These are phyloP conservation scores for Penicillium chermesinum DNA, from an alignment of 495 filamentous ascomycete genomes.

Conservation along the genomic window DNA sequence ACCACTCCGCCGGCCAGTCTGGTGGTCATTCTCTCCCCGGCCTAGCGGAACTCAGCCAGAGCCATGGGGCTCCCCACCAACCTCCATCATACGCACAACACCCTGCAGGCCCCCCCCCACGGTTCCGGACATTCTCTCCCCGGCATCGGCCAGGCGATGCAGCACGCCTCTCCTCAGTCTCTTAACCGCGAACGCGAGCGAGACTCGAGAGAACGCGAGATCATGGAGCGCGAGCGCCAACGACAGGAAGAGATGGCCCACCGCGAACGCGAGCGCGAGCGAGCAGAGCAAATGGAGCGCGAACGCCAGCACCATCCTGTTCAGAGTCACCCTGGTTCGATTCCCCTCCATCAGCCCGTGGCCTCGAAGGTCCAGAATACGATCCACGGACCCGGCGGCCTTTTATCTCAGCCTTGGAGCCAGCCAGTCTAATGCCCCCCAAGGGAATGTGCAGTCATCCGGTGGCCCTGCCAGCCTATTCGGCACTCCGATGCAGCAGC, in stretches of 20 bases:
- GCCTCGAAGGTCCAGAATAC: conserved; percentile 72
- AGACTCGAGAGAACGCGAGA: conserved; percentile 46
- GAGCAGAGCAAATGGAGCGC: conserved; percentile 49
- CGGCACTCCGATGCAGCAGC: conserved; percentile 54
- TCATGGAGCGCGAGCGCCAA: conserved; percentile 45
- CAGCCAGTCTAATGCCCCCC: conserved; percentile 44
- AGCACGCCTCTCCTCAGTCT: conserved; percentile 47
- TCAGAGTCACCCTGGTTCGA: conserved; percentile 76
- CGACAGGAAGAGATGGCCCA: conserved; percentile 56
- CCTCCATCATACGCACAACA: conserved; percentile 45
- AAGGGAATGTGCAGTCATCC: conserved; percentile 59
- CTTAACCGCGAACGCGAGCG: conserved; percentile 50
- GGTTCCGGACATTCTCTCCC: conserved; percentile 46
- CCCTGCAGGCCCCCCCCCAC: conserved; percentile 36
- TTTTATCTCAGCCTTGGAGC: conserved; percentile 70
- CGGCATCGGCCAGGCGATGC: conserved; percentile 48
- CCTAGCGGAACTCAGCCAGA: conserved; percentile 48
- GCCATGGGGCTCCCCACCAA: conserved; percentile 45
- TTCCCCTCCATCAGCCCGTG: conserved; percentile 87
- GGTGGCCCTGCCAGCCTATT: conserved; percentile 62
- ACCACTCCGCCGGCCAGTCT: conserved; percentile 41
- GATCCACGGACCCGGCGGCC: conserved; percentile 82
- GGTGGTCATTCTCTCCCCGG: conserved; percentile 49
- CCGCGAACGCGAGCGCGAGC: conserved; percentile 63
- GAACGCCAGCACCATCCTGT: conserved; percentile 63